Evolutionary conservation across 2,329 filamentous ascomycete genomes (phyloP), one percentile per base, ranked within the genome.

Genomic region (Akanthomyces uredinophilus): DNA sequence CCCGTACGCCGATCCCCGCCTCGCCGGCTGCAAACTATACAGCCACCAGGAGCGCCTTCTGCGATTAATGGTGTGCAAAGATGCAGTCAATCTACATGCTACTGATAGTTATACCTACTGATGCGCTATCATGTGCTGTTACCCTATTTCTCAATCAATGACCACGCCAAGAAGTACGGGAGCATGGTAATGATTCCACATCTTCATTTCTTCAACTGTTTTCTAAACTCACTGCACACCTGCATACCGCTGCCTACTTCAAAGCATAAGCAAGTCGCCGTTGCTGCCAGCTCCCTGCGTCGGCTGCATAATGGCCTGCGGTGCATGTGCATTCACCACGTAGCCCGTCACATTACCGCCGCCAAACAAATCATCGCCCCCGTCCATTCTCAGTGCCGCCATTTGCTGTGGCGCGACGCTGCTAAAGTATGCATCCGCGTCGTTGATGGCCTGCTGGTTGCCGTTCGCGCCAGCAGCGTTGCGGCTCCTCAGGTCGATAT

Each of bases 401-500:
- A 92, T 90, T 72, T 90, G 87, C 72, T 88, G 85, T 63, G 79
- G 84, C 1, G 88, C 87, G n/a, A 92, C 81, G 50, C 87, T 89
- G 18, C 90, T 87, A 75, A 97, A 98, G 75, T 96, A 97, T 18
- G 88, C 86, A 70, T 97, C 94, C 11, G 93, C 94, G 60, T 95
- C 92, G 69, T 83, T 90, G 41, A 96, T 87, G 1, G 92, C 92
- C 29, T 87, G 85, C 62, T 92, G 80, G 69, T 88, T 83, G 47
- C 70, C 70, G 63, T 71, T 70, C 51, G 65, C 64, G 11, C 65
- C 53, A 14, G 52, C 52, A 20, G 68, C 66, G 24, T 69, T 67
- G 24, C 73, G 71, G 47, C 68, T 78, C 65, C 78, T 76, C 35
- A 78, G 73, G 62, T 82, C 79, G 13, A 83, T 77, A 50, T 83